Percentiles rank a stretch among this genome's conserved stretches.
phyloP scores from a whole-genome alignment of 1,284 basidiomycete species.

The Ganoderma meredithae region DNA sequence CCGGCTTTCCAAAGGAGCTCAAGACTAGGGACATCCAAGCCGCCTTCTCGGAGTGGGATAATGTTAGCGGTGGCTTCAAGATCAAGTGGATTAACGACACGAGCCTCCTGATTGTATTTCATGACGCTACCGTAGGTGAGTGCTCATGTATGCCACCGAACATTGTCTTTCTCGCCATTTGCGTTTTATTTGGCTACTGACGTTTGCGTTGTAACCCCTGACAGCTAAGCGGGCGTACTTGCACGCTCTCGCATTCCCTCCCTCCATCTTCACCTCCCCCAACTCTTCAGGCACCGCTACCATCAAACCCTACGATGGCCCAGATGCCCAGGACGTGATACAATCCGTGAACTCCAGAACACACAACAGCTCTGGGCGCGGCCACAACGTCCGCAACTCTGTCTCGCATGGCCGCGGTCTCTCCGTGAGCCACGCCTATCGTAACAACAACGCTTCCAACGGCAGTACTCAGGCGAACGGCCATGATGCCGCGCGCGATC shows the following conservation, averaged over 20 bases:
- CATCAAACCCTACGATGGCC: conserved; percentile 92
- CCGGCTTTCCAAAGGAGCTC: conserved; percentile 92
- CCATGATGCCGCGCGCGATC: conserved; percentile 59
- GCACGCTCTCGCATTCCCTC: conserved; percentile 83
- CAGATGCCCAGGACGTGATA: conserved; percentile 92
- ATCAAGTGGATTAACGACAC: conserved; percentile 99
- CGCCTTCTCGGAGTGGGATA: conserved; percentile 92
- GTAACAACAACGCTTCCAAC: conserved; percentile 52
- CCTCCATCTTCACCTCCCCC: conserved; percentile 69
- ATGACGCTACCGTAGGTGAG: conserved; percentile 84
- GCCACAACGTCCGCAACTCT: conserved; percentile 65
- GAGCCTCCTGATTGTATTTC: conserved; percentile 94
- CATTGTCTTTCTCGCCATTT: background rate
- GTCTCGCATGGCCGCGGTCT: conserved; percentile 42
- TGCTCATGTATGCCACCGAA: conserved; percentile 29
- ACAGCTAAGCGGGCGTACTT: conserved; percentile 94
- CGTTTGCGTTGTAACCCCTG: conserved; percentile 29
- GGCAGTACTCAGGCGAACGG: conserved; percentile 46
- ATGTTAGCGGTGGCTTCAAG: conserved; percentile 90
- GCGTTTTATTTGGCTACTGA: conserved; percentile 21
- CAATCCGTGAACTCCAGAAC: conserved; percentile 84
- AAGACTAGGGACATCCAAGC: conserved; percentile 97
- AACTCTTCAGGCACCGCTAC: conserved; percentile 59
- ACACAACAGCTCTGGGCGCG: conserved; percentile 67
- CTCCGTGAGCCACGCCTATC: conserved; percentile 70